Evolutionary conservation across 768 basidiomycete species (phyloP).

Genomic region (Nidularia sp.): DNA sequence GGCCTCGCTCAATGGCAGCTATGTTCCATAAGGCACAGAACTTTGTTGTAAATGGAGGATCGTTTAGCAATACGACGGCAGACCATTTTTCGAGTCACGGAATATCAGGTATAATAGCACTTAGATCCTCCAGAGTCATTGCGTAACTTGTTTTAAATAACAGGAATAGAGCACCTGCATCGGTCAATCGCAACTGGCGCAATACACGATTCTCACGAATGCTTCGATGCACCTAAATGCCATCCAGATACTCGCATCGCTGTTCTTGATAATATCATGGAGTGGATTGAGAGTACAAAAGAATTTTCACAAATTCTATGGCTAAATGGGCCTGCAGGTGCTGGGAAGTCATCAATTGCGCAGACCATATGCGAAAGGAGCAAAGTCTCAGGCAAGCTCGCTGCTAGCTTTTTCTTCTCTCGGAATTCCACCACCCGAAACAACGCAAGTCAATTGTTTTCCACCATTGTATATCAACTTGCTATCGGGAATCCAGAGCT

Average conservation of each 20-base stretch:
- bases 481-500: constrained; percentile 3
- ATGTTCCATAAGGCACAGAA: too few relatives aligned
- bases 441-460: constrained; percentile 16
- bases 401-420: constrained; percentile 31
- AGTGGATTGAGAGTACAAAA: constrained; percentile 1
- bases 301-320: constrained; percentile 6
- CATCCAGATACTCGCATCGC: constrained; percentile 9
- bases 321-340: constrained; percentile 17
- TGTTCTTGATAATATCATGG: constrained; percentile 4
- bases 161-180: too few relatives aligned
- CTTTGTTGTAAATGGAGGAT: too few relatives aligned
- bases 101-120: too few relatives aligned
- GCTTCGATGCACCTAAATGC: constrained; percentile 15
- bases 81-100: too few relatives aligned
- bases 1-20: too few relatives aligned
- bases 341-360: constrained; percentile 21
- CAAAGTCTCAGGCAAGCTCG: constrained; percentile 10
- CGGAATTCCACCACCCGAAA: constrained; percentile 17
- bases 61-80: too few relatives aligned
- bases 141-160: too few relatives aligned
- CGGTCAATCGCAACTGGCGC: neutral
- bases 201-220: constrained; percentile 8
- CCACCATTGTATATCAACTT: constrained; percentile 26
- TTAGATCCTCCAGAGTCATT: too few relatives aligned
- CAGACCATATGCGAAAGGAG: constrained; percentile 17